Evolutionary conservation across 257 asterid species (phyloP).

Genomic region (Nicotiana attenuata): DNA sequence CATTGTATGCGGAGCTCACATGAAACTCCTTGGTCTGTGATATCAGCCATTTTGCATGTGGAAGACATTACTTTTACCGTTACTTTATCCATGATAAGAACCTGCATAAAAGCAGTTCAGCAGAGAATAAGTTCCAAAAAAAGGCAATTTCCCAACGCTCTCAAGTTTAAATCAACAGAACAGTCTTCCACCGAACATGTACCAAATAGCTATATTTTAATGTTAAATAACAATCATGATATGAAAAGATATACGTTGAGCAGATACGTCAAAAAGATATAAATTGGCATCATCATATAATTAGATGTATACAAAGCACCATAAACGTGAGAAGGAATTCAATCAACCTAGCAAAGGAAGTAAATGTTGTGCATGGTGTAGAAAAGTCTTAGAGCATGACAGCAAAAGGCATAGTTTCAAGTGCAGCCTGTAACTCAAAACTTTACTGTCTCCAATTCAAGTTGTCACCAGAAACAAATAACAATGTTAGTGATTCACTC

Average conservation of each 20-base stretch:
- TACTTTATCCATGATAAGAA: slow-evolving; percentile 97
- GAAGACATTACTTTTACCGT: slow-evolving; percentile 90
- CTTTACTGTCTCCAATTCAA: not conserved
- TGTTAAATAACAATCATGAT: not conserved
- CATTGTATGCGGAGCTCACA: slow-evolving; percentile 41
- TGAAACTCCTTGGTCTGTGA: slow-evolving; percentile 93
- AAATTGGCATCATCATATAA: not conserved
- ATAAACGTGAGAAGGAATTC: not conserved
- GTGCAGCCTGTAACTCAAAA: not conserved
- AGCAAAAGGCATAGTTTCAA: not conserved
- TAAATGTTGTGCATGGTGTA: not conserved
- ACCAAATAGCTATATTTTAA: not conserved
- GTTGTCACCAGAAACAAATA: not conserved
- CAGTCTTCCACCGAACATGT: not conserved
- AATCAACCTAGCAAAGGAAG: not conserved
- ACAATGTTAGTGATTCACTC: too few relatives aligned
- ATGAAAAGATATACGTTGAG: not conserved
- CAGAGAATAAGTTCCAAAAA: not conserved
- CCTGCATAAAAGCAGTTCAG: slow-evolving; percentile 41
- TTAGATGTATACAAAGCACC: not conserved
- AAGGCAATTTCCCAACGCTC: not conserved
- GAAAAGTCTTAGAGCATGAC: not conserved
- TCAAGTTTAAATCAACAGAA: not conserved
- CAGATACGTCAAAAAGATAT: not conserved
- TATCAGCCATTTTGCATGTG: slow-evolving; percentile 98